Conservation (phyloP, 257 asterid species). For the Verbena officinalis region DNA sequence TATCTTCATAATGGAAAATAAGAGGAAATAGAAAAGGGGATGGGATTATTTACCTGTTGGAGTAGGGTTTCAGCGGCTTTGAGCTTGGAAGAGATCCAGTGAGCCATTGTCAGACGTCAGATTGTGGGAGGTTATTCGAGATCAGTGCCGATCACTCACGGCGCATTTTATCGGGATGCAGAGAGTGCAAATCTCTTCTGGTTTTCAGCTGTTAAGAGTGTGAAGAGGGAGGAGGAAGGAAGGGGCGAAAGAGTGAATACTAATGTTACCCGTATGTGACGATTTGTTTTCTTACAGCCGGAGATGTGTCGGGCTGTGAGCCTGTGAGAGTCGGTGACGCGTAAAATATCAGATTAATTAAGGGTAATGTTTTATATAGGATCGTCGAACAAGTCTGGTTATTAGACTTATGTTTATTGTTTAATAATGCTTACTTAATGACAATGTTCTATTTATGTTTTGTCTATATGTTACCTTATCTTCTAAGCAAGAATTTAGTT, state of each 20-base stretch:
- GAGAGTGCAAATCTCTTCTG: conserved; percentile 2
- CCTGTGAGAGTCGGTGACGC: conserved; percentile 26
- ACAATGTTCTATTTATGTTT: too few relatives aligned
- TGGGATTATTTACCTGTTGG: conserved; percentile 67
- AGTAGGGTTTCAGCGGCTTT: conserved; percentile 94
- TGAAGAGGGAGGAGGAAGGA: conserved; percentile 15
- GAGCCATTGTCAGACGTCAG: conserved; percentile 60
- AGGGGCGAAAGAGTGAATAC: conserved; percentile 9
- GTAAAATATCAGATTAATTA: conserved; percentile 5
- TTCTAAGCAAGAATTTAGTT: too few relatives aligned
- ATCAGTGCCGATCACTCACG: conserved; percentile 13
- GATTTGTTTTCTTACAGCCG: neutral
- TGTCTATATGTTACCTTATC: too few relatives aligned
- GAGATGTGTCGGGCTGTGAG: neutral
- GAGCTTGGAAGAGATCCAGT: conserved; percentile 99
- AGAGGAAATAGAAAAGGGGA: conserved; percentile 11
- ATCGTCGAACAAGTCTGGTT: too few relatives aligned
- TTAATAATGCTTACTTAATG: too few relatives aligned
- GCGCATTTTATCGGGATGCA: conserved; percentile 36
- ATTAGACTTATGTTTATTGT: too few relatives aligned
- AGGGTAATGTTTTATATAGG: neutral
- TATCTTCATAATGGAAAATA: neutral
- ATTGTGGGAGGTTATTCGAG: conserved; percentile 25
- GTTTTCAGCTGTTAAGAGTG: conserved; percentile 7
- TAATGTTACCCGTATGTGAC: conserved; percentile 1